Conservation (phyloP, 805 yeast genomes). For the Metschnikowia drakensbergensis region DNA sequence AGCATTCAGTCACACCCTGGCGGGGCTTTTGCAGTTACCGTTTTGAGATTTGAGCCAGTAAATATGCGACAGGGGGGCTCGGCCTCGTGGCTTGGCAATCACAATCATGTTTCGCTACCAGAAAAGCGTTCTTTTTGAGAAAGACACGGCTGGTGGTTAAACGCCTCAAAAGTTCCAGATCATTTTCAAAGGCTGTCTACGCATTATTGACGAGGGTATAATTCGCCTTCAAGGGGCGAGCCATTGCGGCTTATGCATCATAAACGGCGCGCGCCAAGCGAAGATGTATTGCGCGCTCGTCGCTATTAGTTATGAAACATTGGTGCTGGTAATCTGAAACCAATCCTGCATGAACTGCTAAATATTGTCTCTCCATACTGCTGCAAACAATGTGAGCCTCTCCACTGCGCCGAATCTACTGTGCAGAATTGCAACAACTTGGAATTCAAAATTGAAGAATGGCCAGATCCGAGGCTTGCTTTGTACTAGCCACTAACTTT, state of each 20-base stretch:
- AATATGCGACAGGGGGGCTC: not conserved
- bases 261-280: not conserved
- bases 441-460: too few relatives aligned
- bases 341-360: not conserved
- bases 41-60: slow-evolving; percentile 2
- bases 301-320: too few relatives aligned
- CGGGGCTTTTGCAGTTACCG: not conserved
- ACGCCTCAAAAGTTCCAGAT: not conserved
- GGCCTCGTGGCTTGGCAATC: not conserved
- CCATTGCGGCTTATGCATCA: not conserved
- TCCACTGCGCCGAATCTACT: too few relatives aligned
- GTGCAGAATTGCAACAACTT: too few relatives aligned
- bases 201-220: not conserved
- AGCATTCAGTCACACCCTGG: not conserved
- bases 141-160: not conserved
- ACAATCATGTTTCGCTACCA: not conserved
- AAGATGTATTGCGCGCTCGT: too few relatives aligned
- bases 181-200: not conserved
- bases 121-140: not conserved
- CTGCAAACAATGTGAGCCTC: too few relatives aligned
- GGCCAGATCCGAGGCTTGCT: too few relatives aligned
- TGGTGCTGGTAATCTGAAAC: not conserved
- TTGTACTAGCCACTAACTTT: not conserved
- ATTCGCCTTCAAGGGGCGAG: not conserved
- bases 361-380: too few relatives aligned